These are phyloP conservation scores for Centaurea solstitialis DNA, from an alignment of 129 eudicot species.

Conservation along the genomic window DNA sequence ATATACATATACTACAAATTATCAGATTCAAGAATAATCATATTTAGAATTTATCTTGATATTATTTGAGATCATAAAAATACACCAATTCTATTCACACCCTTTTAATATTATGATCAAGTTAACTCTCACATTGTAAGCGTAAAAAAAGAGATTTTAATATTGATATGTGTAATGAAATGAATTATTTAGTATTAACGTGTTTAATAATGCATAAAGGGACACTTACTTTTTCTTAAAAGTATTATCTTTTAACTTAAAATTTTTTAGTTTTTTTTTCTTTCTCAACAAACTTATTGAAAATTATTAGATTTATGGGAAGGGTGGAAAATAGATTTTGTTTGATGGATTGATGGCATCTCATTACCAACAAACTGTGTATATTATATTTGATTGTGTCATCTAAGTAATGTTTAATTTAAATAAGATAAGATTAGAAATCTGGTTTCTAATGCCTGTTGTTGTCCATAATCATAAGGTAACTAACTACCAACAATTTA, in stretches of 20 bases:
- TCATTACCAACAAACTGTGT: slow-evolving; percentile 11
- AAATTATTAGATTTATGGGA: slow-evolving; percentile 1
- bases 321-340: slow-evolving; percentile 18
- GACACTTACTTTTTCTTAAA: no score
- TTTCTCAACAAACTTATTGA: slow-evolving; percentile 6
- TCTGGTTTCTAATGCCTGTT: slow-evolving; percentile 29
- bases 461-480: slow-evolving; percentile 30
- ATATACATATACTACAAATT: neutral
- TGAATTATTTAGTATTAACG: no score
- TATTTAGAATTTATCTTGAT: no score
- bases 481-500: slow-evolving; percentile 17
- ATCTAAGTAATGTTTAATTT: neutral
- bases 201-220: neutral
- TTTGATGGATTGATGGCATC: slow-evolving; percentile 29
- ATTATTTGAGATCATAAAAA: no score
- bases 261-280: neutral
- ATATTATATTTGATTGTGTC: neutral
- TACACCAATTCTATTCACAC: no score
- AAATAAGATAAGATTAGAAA: neutral
- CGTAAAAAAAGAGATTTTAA: no score
- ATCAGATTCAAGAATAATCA: neutral
- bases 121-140: no score
- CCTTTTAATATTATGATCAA: no score
- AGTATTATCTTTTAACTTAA: neutral
- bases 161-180: no score